phyloP scores from a whole-genome alignment of 108 stramenopile species.

The Fragilaria crotonensis region DNA sequence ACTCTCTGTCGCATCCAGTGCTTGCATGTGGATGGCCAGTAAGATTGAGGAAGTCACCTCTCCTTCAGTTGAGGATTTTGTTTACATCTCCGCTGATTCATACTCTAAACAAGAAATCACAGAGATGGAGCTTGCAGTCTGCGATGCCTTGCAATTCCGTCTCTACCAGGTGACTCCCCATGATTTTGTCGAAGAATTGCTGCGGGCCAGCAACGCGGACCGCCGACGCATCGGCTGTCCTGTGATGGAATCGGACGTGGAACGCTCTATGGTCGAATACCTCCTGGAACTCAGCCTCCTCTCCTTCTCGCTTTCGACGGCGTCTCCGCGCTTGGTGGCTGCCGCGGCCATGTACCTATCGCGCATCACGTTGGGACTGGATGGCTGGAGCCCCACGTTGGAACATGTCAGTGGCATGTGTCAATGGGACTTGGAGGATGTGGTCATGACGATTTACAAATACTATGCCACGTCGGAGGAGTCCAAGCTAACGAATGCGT shows the following conservation, averaged over 20 bases:
- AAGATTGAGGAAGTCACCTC: constrained; percentile 62
- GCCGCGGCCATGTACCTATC: constrained; percentile 79
- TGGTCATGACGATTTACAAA: constrained; percentile 40
- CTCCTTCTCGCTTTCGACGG: constrained; percentile 43
- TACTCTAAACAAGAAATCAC: constrained; percentile 46
- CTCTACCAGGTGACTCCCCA: constrained; percentile 47
- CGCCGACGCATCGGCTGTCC: neutral
- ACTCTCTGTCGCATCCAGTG: constrained; percentile 16
- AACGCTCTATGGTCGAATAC: constrained; percentile 54
- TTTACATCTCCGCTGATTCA: constrained; percentile 67
- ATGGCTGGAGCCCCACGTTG: constrained; percentile 52
- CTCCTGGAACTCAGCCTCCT: constrained; percentile 63
- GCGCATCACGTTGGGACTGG: constrained; percentile 57
- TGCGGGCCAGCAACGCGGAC: constrained; percentile 52
- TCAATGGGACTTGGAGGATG: constrained; percentile 31
- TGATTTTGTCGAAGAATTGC: constrained; percentile 41
- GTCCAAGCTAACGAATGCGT: constrained; percentile 30
- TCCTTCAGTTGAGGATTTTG: constrained; percentile 47
- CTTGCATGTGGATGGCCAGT: constrained; percentile 73
- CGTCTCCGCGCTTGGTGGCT: constrained; percentile 54
- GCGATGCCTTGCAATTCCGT: constrained; percentile 45
- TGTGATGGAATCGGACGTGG: neutral
- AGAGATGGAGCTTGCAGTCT: constrained; percentile 61
- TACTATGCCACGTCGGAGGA: constrained; percentile 44
- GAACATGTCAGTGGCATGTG: constrained; percentile 60